Evolutionary conservation across 257 asterid genomes (phyloP), one percentile per base, ranked within the genome.

Genomic region (Paulownia fortunei): DNA sequence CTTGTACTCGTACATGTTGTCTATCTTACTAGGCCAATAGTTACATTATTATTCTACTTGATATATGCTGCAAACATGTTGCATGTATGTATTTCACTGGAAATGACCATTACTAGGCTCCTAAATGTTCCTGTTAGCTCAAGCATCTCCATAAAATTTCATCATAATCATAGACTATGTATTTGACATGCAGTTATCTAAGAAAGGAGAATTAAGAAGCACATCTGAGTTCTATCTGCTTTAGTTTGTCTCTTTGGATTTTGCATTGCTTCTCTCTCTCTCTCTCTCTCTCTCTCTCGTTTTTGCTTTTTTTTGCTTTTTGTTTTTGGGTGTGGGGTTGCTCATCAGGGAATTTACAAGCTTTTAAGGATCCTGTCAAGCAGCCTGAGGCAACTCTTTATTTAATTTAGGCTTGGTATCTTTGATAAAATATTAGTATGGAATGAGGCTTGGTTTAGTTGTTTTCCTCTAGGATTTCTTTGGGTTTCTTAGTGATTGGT

Each of bases 41-140:
- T 27, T 27, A 32, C 30, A 55, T 56, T 63, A 19, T 49, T 78
- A 19, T 76, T 60, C 62, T 78, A 44, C 69, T 47, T 73, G 59
- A 51, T 46, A 13, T 68, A 39, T 77, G 69, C 58, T 46, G 65
- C 62, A 34, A 42, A 13, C 13, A 19, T 67, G 69, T n/a, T 79
- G 72, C 64, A 60, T 76, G 21, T 51, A 18, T 60, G 26, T 47
- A 21, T 69, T 77, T 26, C 13, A 21, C 34, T 65, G 44, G 60
- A 73, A 54, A 66, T 52, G 58, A 77, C 44, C 73, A 16, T 47
- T 16, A 34, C 56, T 55, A n/a, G 19, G 34, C 62, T 72, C 64
- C 69, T 37, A 10, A 42, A 69, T 56, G 26, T 52, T 56, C 37
- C 55, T 26, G 47, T 34, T 19, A 66, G 56, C 79, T 62, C 23